A percentile compares a stretch with the other conserved stretches of the same genome.
Evolutionary conservation across 176 grass and related monocot genomes (phyloP).

Genomic region (Musa itinerans): DNA sequence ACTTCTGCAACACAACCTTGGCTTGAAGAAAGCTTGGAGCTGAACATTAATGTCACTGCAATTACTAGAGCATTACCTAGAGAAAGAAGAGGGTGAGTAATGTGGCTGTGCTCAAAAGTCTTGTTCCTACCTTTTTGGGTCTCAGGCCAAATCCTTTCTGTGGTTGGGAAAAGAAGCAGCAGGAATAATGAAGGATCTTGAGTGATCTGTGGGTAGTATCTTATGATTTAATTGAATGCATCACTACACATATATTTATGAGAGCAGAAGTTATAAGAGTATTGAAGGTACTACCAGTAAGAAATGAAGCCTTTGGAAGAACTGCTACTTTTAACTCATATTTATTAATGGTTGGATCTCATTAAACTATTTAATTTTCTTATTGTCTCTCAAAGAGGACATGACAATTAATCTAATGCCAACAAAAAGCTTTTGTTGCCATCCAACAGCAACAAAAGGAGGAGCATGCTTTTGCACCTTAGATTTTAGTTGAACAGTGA

Average conservation of each 20-base stretch:
- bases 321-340: too few species aligned
- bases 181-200: constrained; percentile 38
- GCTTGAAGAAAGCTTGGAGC: neutral
- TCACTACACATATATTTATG: neutral
- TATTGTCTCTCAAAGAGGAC: neutral
- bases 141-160: constrained; percentile 25
- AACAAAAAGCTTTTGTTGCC: too few species aligned
- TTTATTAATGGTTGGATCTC: constrained; percentile 43
- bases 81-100: constrained; percentile 31
- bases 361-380: neutral
- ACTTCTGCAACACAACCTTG: too few species aligned
- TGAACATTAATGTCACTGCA: constrained; percentile 24
- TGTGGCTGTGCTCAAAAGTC: constrained; percentile 24
- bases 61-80: constrained; percentile 37
- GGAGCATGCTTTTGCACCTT: too few species aligned
- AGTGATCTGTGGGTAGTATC: constrained; percentile 28
- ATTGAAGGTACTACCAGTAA: too few species aligned
- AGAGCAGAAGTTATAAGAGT: too few species aligned
- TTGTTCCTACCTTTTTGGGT: constrained; percentile 36
- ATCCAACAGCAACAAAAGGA: too few species aligned
- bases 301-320: too few species aligned
- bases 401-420: neutral
- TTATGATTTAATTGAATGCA: constrained; percentile 32
- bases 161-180: neutral
- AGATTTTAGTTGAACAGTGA: too few species aligned